A percentile compares a stretch with the other conserved stretches of the same genome.
These are phyloP conservation scores for Saturnispora silvae DNA, from an alignment of 805 yeast genomes.

Conservation along the genomic window DNA sequence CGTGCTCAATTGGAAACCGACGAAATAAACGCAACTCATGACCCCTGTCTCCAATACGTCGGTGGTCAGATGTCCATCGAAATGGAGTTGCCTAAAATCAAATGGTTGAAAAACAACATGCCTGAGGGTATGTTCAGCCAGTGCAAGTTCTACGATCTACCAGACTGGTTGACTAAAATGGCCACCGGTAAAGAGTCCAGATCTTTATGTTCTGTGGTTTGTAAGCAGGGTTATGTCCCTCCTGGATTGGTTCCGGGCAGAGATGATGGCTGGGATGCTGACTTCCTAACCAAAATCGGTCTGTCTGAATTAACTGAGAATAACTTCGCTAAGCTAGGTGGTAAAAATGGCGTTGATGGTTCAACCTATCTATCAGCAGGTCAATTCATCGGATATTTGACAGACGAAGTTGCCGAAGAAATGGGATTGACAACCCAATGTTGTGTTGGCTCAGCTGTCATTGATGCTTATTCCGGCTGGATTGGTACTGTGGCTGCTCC, in stretches of 20 bases:
- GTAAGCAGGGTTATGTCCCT: slow-evolving; percentile 94
- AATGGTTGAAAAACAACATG: slow-evolving; percentile 86
- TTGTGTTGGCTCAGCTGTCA: slow-evolving; percentile 89
- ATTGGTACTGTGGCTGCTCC: slow-evolving; percentile 94
- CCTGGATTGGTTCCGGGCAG: slow-evolving; percentile 87
- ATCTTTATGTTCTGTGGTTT: slow-evolving; percentile 81
- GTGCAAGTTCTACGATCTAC: slow-evolving; percentile 82
- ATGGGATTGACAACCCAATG: slow-evolving; percentile 74
- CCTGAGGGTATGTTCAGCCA: slow-evolving; percentile 47
- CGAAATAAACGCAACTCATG: slow-evolving; percentile 69
- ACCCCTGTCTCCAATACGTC: slow-evolving; percentile 75
- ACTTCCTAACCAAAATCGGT: slow-evolving; percentile 58
- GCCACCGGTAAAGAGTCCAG: slow-evolving; percentile 85
- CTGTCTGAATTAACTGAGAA: slow-evolving; percentile 70
- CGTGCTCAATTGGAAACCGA: slow-evolving; percentile 78
- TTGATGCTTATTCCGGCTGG: slow-evolving; percentile 99
- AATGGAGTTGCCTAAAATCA: slow-evolving; percentile 95
- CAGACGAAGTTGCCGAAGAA: slow-evolving; percentile 58
- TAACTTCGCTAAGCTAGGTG: slow-evolving; percentile 74
- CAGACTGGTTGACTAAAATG: slow-evolving; percentile 83
- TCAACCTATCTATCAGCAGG: slow-evolving; percentile 80
- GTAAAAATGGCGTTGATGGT: slow-evolving; percentile 65
- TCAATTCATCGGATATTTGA: slow-evolving; percentile 70
- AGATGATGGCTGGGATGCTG: slow-evolving; percentile 86
- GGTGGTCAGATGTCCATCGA: slow-evolving; percentile 98